These are phyloP conservation scores for Pyricularia pennisetigena DNA, from an alignment of 2,329 filamentous ascomycete species.

Conservation along the genomic window DNA sequence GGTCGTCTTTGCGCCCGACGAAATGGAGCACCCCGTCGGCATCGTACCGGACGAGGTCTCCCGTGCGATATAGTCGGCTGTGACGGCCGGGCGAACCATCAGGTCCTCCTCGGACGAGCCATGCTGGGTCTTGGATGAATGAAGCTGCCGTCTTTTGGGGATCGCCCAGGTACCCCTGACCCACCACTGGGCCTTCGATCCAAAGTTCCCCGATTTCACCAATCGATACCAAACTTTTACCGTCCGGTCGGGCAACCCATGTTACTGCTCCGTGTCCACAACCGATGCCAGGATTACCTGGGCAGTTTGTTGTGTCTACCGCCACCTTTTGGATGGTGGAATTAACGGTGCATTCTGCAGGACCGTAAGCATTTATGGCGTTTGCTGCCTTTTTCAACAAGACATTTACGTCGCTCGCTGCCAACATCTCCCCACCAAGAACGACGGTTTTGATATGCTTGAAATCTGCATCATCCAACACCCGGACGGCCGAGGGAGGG, in stretches of 20 bases:
- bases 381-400: not conserved
- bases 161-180: not conserved
- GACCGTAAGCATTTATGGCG: not conserved
- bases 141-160: not conserved
- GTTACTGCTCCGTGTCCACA: not conserved
- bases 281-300: not conserved
- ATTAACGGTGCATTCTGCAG: not conserved
- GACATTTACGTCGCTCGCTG: not conserved
- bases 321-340: not conserved
- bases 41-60: conserved; percentile 5
- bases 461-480: not conserved
- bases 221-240: not conserved
- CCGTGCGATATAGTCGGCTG: conserved; percentile 9
- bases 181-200: not conserved
- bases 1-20: not conserved
- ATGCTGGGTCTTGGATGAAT: not conserved
- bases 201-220: not conserved
- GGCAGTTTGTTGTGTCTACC: not conserved
- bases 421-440: not conserved
- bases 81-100: not conserved
- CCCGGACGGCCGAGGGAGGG: not conserved
- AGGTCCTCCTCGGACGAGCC: not conserved
- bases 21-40: not conserved
- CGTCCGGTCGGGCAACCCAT: not conserved
- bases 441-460: not conserved